Evolutionary conservation across 352 stramenopile species (phyloP).

Genomic region (Blastocystis hominis): DNA sequence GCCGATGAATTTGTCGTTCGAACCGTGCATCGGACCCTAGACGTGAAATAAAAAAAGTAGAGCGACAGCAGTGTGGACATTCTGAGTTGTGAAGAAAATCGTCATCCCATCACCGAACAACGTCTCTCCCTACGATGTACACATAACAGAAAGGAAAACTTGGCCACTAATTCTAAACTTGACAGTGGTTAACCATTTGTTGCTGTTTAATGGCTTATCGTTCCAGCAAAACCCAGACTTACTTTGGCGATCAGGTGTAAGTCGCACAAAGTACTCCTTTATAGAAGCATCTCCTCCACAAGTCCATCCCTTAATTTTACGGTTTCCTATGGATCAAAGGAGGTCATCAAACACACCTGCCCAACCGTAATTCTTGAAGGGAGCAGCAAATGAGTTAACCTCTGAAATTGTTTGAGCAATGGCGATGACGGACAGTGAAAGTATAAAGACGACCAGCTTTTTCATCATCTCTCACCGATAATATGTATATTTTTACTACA

Average conservation of each 20-base stretch:
- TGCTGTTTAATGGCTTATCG: conserved; percentile 44
- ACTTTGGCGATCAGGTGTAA: conserved; percentile 65
- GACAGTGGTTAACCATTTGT: conserved; percentile 61
- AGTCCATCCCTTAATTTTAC: conserved; percentile 44
- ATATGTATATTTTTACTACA: background rate
- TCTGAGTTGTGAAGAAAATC: conserved; percentile 63
- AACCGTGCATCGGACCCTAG: conserved; percentile 59
- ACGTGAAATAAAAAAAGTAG: background rate
- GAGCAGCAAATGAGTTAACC: conserved; percentile 28
- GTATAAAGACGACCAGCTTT: background rate
- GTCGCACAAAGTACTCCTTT: conserved; percentile 63
- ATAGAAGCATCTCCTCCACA: conserved; percentile 58
- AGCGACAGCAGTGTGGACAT: background rate
- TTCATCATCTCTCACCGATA: background rate
- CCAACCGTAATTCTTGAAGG: conserved; percentile 25
- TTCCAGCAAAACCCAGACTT: conserved; percentile 64
- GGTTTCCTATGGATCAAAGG: background rate
- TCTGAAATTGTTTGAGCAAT: background rate
- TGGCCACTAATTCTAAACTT: conserved; percentile 65
- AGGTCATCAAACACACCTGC: background rate
- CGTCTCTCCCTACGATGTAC: conserved; percentile 60
- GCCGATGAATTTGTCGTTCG: conserved; percentile 62
- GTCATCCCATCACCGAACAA: conserved; percentile 67
- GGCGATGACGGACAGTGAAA: background rate
- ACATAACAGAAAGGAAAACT: background rate